These are phyloP conservation scores for Jackrogersella minutella DNA, from an alignment of 495 filamentous ascomycete species.

Conservation along the genomic window DNA sequence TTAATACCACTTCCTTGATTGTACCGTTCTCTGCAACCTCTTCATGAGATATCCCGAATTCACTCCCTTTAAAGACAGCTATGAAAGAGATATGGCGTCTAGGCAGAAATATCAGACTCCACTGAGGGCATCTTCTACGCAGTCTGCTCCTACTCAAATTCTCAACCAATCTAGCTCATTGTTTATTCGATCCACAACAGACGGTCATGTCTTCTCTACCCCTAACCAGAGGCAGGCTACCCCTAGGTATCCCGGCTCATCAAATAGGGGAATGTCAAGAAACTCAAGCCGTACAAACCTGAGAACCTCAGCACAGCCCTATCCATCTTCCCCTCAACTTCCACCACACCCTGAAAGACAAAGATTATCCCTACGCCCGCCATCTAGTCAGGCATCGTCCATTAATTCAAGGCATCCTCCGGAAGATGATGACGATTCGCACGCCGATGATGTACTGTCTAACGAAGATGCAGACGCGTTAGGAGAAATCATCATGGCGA, in stretches of 20 bases:
- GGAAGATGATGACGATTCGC: slow-evolving; percentile 12
- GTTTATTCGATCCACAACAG: slow-evolving; percentile 13
- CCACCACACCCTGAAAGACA: slow-evolving; percentile 36
- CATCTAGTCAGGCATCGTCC: slow-evolving; percentile 27
- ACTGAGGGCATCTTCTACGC: slow-evolving; percentile 11
- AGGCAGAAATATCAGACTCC: slow-evolving; percentile 30
- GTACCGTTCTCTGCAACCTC: not conserved
- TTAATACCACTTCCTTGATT: not conserved
- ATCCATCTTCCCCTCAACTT: slow-evolving; percentile 41
- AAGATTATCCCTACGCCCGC: slow-evolving; percentile 36
- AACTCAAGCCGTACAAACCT: slow-evolving; percentile 14
- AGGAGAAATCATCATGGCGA: slow-evolving; percentile 82
- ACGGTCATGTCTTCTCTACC: slow-evolving; percentile 31
- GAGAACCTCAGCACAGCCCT: not conserved
- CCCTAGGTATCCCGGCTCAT: slow-evolving; percentile 12
- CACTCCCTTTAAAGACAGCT: not conserved
- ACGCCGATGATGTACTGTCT: slow-evolving; percentile 13
- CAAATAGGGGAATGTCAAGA: slow-evolving; percentile 18
- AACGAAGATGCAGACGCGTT: slow-evolving; percentile 65
- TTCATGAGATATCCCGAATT: not conserved
- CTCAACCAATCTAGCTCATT: slow-evolving; percentile 30
- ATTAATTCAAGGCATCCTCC: slow-evolving; percentile 9
- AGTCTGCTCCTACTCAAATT: slow-evolving; percentile 9
- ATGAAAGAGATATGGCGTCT: slow-evolving; percentile 16
- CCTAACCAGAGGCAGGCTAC: slow-evolving; percentile 11